Evolutionary conservation across 805 yeast species (phyloP).

Genomic region (Saturnispora galanensis): DNA sequence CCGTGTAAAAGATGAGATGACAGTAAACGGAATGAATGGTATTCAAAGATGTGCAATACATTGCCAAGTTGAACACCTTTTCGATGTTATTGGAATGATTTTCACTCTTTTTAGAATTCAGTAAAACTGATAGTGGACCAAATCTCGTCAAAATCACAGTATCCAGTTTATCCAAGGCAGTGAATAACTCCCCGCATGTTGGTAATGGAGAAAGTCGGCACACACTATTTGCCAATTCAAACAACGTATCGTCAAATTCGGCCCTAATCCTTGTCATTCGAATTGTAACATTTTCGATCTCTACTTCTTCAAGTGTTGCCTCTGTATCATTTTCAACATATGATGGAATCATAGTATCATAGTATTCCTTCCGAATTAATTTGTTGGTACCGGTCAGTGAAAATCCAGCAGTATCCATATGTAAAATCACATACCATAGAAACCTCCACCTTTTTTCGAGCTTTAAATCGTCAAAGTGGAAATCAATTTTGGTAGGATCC

Average conservation of each 20-base stretch:
- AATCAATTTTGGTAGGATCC: constrained; percentile 40
- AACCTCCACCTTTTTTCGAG: constrained; percentile 33
- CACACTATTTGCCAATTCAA: constrained; percentile 29
- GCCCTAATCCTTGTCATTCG: constrained; percentile 23
- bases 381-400: constrained; percentile 39
- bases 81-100: constrained; percentile 17
- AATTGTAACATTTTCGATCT: constrained; percentile 33
- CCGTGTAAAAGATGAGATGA: constrained; percentile 33
- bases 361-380: constrained; percentile 31
- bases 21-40: constrained; percentile 32
- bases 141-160: constrained; percentile 22
- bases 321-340: constrained; percentile 27
- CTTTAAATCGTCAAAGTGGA: constrained; percentile 2
- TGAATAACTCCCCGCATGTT: constrained; percentile 29
- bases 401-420: constrained; percentile 36
- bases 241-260: constrained; percentile 24
- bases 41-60: constrained; percentile 22
- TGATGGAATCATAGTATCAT: constrained; percentile 44
- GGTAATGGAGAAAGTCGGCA: constrained; percentile 33
- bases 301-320: constrained; percentile 22
- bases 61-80: constrained; percentile 16
- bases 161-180: constrained; percentile 30
- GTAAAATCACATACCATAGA: constrained; percentile 44
- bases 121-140: constrained; percentile 21
- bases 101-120: constrained; percentile 18